A percentile compares a stretch with the other conserved stretches of the same genome.
Conservation (phyloP, 164 flowering plant species). For the Santalum album region DNA sequence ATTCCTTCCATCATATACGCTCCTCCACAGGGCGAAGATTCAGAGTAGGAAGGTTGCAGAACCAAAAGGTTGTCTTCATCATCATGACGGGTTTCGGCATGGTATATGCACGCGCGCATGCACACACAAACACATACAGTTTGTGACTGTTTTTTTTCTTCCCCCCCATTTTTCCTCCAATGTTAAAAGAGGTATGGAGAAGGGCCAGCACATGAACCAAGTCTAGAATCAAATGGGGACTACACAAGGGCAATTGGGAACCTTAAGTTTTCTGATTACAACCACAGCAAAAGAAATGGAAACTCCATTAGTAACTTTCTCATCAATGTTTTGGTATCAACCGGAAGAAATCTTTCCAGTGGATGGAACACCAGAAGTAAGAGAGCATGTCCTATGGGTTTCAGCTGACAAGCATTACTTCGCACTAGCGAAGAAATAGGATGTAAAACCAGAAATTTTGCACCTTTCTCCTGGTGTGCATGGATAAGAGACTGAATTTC, state of each 20-base stretch:
- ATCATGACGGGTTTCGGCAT: not conserved
- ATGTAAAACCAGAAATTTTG: too few species aligned
- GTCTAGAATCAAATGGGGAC: constrained; percentile 54
- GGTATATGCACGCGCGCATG: not conserved
- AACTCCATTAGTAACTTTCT: constrained; percentile 24
- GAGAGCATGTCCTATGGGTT: constrained; percentile 67
- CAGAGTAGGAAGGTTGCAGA: not conserved
- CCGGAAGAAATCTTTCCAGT: constrained; percentile 66
- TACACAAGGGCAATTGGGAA: constrained; percentile 52
- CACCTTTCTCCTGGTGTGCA: too few species aligned
- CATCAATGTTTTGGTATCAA: constrained; percentile 73
- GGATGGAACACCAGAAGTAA: constrained; percentile 48
- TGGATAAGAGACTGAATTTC: too few species aligned
- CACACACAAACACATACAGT: too few species aligned
- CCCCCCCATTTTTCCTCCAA: too few species aligned
- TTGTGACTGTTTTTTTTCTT: not conserved
- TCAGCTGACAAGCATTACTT: constrained; percentile 36
- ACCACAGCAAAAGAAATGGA: constrained; percentile 2
- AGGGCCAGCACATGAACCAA: constrained; percentile 45
- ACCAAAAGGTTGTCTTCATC: not conserved
- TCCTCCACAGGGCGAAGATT: not conserved
- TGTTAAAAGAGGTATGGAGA: constrained; percentile 73
- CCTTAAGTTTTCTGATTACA: constrained; percentile 35
- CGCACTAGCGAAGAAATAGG: constrained; percentile 15
- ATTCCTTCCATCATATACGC: too few species aligned